Evolutionary conservation across 495 filamentous ascomycete genomes (phyloP).

Genomic region (Usnea hakonensis): DNA sequence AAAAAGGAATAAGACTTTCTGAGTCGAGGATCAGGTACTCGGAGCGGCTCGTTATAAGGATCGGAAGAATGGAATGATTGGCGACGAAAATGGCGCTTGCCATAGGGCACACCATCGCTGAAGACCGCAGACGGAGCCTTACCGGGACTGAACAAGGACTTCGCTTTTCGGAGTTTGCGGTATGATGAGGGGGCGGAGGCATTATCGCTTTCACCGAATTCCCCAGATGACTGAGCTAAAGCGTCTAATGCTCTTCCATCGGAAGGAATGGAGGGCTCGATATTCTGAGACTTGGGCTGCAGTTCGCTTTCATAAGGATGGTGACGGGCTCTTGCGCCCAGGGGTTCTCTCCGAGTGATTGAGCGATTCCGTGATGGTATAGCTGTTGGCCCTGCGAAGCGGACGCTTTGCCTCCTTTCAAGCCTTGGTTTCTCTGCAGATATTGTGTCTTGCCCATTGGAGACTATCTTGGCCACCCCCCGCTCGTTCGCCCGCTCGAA

Average conservation of each 20-base stretch:
- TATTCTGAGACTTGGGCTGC: conserved; percentile 18
- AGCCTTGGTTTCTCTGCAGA: not conserved
- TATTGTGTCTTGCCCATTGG: not conserved
- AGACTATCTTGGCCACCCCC: not conserved
- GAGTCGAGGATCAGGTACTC: conserved; percentile 30
- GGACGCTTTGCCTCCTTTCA: conserved; percentile 43
- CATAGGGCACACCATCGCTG: conserved; percentile 6
- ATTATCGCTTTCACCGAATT: conserved; percentile 36
- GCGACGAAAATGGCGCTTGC: conserved; percentile 16
- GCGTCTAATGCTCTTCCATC: conserved; percentile 32
- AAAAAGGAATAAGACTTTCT: conserved; percentile 59
- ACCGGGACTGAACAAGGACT: conserved; percentile 58
- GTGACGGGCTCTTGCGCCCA: not conserved
- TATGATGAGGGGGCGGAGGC: conserved; percentile 65
- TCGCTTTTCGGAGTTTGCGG: conserved; percentile 63
- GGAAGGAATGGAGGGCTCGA: conserved; percentile 21
- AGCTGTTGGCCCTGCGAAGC: conserved; percentile 42
- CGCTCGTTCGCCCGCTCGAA: conserved; percentile 51
- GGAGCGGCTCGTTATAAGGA: conserved; percentile 4
- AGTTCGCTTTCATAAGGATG: conserved; percentile 8
- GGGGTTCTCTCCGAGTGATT: conserved; percentile 19
- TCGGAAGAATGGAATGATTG: conserved; percentile 14
- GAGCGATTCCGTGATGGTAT: conserved; percentile 22
- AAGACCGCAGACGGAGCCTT: conserved; percentile 34
- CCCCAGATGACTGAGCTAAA: conserved; percentile 23